A percentile compares a stretch with the other conserved stretches of the same genome.
Evolutionary conservation across 768 basidiomycete species (phyloP).

Genomic region (Hericium coralloides): DNA sequence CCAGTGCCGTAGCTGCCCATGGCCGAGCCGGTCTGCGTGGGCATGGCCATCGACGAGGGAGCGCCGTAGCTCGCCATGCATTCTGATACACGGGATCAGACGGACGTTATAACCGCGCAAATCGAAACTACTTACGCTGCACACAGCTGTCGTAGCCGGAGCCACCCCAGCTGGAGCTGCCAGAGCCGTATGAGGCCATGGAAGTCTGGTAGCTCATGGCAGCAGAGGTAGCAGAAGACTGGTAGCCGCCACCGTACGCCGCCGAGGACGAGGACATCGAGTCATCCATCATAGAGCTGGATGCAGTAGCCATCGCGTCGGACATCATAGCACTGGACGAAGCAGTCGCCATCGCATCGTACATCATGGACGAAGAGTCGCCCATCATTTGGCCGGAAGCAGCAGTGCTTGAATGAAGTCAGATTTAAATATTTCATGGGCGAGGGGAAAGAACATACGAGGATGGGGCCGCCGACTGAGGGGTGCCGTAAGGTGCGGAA

Average conservation of each 20-base stretch:
- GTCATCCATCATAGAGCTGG: neutral
- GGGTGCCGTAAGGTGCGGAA: neutral
- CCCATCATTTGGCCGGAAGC: too few species aligned
- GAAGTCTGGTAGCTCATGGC: conserved; percentile 19
- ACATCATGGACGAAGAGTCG: neutral
- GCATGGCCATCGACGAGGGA: conserved; percentile 21
- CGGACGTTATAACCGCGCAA: conserved; percentile 1
- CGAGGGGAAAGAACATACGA: neutral
- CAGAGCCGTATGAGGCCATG: conserved; percentile 55
- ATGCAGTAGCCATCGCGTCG: neutral
- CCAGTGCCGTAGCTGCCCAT: conserved; percentile 36
- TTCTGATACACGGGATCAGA: conserved; percentile 30
- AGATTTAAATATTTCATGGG: neutral
- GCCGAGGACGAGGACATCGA: conserved; percentile 1
- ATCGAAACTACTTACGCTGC: conserved; percentile 39
- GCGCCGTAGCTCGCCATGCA: conserved; percentile 54
- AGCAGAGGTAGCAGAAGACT: conserved; percentile 3
- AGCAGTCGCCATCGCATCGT: neutral
- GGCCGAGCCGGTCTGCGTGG: conserved; percentile 16
- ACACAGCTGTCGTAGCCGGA: conserved; percentile 61
- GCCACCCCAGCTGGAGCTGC: conserved; percentile 46
- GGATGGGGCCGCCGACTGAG: neutral
- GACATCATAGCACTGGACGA: neutral
- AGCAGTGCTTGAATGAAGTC: neutral
- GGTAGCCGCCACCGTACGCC: conserved; percentile 15